Conservation (phyloP, 176 grass and related monocot genomes). For the Oryza longistaminata region DNA sequence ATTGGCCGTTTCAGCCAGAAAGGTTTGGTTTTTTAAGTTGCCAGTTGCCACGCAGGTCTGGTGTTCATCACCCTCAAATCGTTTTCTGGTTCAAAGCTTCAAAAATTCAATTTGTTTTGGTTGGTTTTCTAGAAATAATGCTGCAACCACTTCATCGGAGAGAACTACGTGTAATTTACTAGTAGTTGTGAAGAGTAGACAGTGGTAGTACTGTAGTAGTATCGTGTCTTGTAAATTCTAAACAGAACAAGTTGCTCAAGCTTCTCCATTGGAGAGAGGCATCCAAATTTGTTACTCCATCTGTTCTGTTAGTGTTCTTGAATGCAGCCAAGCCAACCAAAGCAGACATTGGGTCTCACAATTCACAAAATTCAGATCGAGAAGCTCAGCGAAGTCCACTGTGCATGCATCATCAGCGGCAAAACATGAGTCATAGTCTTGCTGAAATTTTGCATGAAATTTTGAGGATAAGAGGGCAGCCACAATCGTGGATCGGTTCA, state of each 20-base stretch:
- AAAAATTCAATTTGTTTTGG: background rate
- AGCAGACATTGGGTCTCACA: background rate
- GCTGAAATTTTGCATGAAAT: constrained; percentile 10
- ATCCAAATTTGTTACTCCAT: background rate
- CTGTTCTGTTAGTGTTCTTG: background rate
- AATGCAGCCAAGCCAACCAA: background rate
- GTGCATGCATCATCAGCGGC: background rate
- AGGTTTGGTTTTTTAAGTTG: background rate
- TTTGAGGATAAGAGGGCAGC: background rate
- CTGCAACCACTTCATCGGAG: background rate
- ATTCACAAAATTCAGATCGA: background rate
- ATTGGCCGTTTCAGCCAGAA: background rate
- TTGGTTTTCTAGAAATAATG: background rate
- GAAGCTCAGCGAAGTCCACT: background rate
- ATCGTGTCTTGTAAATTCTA: background rate
- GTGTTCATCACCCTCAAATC: background rate
- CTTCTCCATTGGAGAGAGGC: background rate
- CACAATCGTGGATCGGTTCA: constrained; percentile 44
- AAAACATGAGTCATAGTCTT: background rate
- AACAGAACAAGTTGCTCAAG: background rate
- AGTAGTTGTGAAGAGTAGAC: background rate
- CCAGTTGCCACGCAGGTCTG: background rate
- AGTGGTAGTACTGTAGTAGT: background rate
- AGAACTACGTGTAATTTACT: background rate
- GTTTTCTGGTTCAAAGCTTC: background rate